A percentile compares a stretch with the other conserved stretches of the same genome.
phyloP scores from a whole-genome alignment of 371 early-diverging fungal species.

The Mortierella sp. region DNA sequence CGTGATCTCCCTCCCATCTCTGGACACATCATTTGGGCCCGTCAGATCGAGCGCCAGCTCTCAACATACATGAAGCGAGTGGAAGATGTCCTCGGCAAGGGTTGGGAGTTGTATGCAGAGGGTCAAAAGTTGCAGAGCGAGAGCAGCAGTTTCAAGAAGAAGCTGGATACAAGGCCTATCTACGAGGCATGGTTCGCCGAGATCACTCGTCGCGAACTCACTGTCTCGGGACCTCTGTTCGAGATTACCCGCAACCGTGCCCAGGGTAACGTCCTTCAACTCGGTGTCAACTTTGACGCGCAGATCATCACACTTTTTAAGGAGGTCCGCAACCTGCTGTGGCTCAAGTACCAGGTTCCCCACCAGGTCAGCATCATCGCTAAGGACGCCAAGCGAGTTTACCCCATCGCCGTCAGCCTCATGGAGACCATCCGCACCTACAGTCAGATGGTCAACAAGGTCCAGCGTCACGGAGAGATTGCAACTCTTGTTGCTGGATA shows the following conservation, averaged over 20 bases:
- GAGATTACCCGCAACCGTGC: slow-evolving; percentile 90
- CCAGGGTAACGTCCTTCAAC: slow-evolving; percentile 80
- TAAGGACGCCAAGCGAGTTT: slow-evolving; percentile 96
- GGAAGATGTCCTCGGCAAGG: slow-evolving; percentile 97
- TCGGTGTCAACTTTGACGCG: slow-evolving; percentile 94
- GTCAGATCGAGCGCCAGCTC: slow-evolving; percentile 97
- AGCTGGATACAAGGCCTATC: slow-evolving; percentile 90
- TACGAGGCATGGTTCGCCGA: slow-evolving; percentile 95
- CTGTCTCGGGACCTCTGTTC: slow-evolving; percentile 94
- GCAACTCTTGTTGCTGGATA: slow-evolving; percentile 90
- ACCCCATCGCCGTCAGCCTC: slow-evolving; percentile 97
- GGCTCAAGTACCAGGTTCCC: slow-evolving; percentile 95
- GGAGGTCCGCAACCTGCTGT: slow-evolving; percentile 95
- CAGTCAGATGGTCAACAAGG: slow-evolving; percentile 85
- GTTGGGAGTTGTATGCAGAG: slow-evolving; percentile 98
- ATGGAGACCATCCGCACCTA: slow-evolving; percentile 96
- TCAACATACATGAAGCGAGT: slow-evolving; percentile 96
- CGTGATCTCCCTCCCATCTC: slow-evolving; percentile 96
- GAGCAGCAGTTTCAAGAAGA: slow-evolving; percentile 91
- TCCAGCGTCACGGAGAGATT: slow-evolving; percentile 84
- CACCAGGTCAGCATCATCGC: slow-evolving; percentile 93
- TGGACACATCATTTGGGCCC: slow-evolving; percentile 98
- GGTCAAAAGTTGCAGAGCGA: slow-evolving; percentile 95
- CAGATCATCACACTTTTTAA: slow-evolving; percentile 97
- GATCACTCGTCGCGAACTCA: slow-evolving; percentile 87